Evolutionary conservation across 1,284 basidiomycete genomes (phyloP).

Genomic region (Volvariella volvacea): DNA sequence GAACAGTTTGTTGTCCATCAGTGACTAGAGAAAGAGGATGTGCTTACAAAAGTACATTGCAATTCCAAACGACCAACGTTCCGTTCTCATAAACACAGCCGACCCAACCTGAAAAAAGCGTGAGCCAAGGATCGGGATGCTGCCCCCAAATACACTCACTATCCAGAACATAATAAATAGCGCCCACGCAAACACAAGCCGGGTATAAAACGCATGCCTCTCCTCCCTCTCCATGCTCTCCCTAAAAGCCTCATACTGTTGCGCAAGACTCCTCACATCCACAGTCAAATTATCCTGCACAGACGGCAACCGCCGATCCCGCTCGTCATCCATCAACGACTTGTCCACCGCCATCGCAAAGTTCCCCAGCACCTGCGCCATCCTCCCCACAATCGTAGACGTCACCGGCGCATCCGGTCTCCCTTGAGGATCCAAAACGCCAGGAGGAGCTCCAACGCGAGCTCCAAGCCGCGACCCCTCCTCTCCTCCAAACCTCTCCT

Average conservation of each 20-base stretch:
- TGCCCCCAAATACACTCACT: conserved; percentile 8
- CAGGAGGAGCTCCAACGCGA: no score
- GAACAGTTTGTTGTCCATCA: conserved; percentile 2
- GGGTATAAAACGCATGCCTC: conserved; percentile 20
- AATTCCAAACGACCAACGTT: conserved; percentile 18
- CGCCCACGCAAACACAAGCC: conserved; percentile 18
- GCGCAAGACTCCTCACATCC: not conserved
- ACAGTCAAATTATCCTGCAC: not conserved
- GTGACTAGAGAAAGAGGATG: not conserved
- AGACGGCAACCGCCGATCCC: not conserved
- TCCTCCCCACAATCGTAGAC: not conserved
- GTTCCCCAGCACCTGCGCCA: not conserved
- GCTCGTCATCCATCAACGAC: not conserved
- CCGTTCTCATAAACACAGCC: conserved; percentile 19
- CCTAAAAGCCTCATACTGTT: conserved; percentile 15
- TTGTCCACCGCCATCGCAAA: not conserved
- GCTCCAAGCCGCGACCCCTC: no score
- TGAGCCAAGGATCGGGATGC: not conserved
- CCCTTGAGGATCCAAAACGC: no score
- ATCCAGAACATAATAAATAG: conserved; percentile 22
- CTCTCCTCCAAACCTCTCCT: no score
- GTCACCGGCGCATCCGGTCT: not conserved
- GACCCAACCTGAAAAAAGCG: conserved; percentile 16
- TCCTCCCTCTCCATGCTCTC: conserved; percentile 18
- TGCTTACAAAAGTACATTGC: conserved; percentile 8